These are phyloP conservation scores for Ceratobasidium sp. DNA, from an alignment of 1,284 basidiomycete genomes.

Conservation along the genomic window DNA sequence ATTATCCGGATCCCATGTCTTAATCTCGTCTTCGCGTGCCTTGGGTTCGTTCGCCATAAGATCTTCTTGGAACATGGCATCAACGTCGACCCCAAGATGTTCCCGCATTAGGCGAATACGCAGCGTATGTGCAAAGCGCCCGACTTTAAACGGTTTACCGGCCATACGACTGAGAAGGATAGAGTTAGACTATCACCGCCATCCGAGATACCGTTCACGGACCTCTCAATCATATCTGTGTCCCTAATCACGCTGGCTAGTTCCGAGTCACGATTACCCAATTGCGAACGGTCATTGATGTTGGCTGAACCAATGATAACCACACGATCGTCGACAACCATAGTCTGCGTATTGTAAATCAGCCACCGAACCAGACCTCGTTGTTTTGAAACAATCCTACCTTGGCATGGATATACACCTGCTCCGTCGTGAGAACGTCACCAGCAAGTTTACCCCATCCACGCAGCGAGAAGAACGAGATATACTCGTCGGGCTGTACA, in stretches of 20 bases:
- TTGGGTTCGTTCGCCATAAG: conserved; percentile 71
- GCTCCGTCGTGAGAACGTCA: conserved; percentile 88
- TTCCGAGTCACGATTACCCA: conserved; percentile 97
- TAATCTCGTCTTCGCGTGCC: conserved; percentile 67
- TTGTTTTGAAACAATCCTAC: conserved; percentile 51
- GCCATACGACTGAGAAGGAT: conserved; percentile 72
- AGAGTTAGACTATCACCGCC: background rate
- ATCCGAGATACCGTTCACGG: conserved; percentile 52
- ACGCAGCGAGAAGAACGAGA: conserved; percentile 90
- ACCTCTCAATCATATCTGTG: conserved; percentile 96
- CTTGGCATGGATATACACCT: conserved; percentile 93
- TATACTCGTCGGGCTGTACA: conserved; percentile 88
- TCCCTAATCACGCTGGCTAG: conserved; percentile 93
- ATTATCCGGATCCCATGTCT: conserved; percentile 82
- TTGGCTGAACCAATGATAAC: conserved; percentile 99
- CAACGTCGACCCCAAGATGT: conserved; percentile 95
- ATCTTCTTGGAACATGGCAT: conserved; percentile 84
- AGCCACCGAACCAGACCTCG: background rate
- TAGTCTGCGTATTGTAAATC: conserved; percentile 62
- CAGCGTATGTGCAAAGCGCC: conserved; percentile 95
- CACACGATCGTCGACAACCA: conserved; percentile 95
- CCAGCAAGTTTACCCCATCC: conserved; percentile 94
- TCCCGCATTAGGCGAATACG: conserved; percentile 96
- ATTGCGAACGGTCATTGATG: conserved; percentile 96
- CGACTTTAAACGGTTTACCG: conserved; percentile 94